These are phyloP conservation scores for Telopea speciosissima DNA, from an alignment of 177 flowering plant genomes.

Conservation along the genomic window DNA sequence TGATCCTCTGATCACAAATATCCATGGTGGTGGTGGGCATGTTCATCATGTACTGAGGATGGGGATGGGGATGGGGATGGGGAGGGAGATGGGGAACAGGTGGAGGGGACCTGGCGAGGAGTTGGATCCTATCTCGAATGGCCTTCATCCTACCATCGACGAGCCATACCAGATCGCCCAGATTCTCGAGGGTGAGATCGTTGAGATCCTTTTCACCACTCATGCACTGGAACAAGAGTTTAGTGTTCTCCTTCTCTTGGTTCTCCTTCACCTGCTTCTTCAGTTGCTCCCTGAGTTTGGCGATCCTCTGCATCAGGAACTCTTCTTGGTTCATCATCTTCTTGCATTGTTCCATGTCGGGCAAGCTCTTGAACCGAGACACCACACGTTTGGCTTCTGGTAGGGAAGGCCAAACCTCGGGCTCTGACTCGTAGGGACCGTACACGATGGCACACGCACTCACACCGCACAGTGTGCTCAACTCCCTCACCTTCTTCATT, in stretches of 20 bases:
- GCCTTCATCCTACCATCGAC: conserved; percentile 23
- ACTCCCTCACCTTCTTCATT: conserved; percentile 17
- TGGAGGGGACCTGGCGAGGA: background rate
- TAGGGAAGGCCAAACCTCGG: conserved; percentile 26
- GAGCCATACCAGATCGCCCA: conserved; percentile 29
- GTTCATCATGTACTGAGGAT: no score
- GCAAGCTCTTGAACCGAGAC: conserved; percentile 32
- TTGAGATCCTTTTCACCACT: conserved; percentile 12
- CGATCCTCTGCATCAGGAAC: conserved; percentile 25
- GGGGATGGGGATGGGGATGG: no score
- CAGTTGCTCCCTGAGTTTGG: conserved; percentile 29
- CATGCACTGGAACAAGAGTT: conserved; percentile 24
- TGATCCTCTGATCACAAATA: no score
- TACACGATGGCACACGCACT: conserved; percentile 14
- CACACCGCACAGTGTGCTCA: conserved; percentile 18
- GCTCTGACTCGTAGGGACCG: conserved; percentile 4
- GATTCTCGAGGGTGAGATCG: conserved; percentile 13
- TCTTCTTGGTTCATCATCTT: conserved; percentile 44
- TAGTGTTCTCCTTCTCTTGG: conserved; percentile 23
- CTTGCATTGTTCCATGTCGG: conserved; percentile 34
- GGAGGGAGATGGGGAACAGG: background rate
- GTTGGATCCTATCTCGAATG: conserved; percentile 19
- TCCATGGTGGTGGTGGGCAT: no score
- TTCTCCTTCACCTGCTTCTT: conserved; percentile 26
- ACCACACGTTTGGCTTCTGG: conserved; percentile 31